Conservation (phyloP, 148 eudicot genomes). For the Chenopodium quinoa region DNA sequence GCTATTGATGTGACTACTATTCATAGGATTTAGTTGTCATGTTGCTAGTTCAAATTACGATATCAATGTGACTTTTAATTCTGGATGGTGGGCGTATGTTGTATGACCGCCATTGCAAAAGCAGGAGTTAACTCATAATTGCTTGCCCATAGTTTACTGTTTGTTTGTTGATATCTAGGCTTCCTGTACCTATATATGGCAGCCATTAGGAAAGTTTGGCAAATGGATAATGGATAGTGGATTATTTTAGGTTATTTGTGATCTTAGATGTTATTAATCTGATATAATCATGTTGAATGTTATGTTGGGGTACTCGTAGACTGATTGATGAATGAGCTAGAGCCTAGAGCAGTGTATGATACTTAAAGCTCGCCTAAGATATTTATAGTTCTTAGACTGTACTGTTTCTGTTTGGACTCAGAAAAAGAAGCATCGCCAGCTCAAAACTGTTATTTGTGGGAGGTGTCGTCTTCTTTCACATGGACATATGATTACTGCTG, state of each 20-base stretch:
- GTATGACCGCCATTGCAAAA: neutral
- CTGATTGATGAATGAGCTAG: neutral
- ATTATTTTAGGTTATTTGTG: neutral
- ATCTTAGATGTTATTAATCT: neutral
- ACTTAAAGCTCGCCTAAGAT: neutral
- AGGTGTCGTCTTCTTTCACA: constrained; percentile 90
- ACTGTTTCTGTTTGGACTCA: constrained; percentile 32
- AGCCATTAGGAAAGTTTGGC: neutral
- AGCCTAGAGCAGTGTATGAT: neutral
- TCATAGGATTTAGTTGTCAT: neutral
- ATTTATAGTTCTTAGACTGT: constrained; percentile 1
- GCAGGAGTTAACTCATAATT: neutral
- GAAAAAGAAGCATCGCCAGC: constrained; percentile 95
- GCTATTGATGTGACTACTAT: neutral
- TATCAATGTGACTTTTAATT: neutral
- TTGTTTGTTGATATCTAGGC: neutral
- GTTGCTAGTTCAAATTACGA: neutral
- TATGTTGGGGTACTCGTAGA: neutral
- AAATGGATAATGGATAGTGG: neutral
- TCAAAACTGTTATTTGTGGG: constrained; percentile 75
- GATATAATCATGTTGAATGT: neutral
- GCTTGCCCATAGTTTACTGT: neutral
- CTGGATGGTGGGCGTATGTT: neutral
- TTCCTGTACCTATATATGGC: neutral
- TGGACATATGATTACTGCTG: constrained; percentile 97